Evolutionary conservation across 768 basidiomycete genomes (phyloP).

Genomic region (Agaricus blazei): DNA sequence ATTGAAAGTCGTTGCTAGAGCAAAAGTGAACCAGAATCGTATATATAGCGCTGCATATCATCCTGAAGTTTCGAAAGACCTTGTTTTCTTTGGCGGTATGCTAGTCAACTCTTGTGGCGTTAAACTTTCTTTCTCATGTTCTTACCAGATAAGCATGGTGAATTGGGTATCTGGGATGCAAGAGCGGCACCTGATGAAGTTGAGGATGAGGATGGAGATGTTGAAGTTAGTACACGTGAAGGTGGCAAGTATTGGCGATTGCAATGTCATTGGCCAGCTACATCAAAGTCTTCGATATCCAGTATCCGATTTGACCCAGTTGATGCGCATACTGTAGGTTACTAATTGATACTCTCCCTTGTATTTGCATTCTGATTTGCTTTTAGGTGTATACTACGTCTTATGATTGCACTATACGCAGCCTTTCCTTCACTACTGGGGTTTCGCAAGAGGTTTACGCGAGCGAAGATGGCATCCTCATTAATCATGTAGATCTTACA

Average conservation of each 20-base stretch:
- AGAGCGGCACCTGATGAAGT: conserved; percentile 62
- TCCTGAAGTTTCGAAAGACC: conserved; percentile 72
- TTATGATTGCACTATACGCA: conserved; percentile 77
- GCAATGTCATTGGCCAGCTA: conserved; percentile 82
- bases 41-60: conserved; percentile 80
- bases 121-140: not conserved
- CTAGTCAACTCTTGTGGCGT: not conserved
- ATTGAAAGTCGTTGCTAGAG: conserved; percentile 66
- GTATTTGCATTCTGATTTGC: conserved; percentile 1
- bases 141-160: conserved; percentile 70
- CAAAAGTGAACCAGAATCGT: conserved; percentile 73
- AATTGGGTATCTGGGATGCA: conserved; percentile 85
- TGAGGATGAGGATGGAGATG: conserved; percentile 59
- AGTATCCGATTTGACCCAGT: conserved; percentile 73
- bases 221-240: conserved; percentile 37
- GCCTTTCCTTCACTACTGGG: conserved; percentile 67
- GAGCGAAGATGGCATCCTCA: conserved; percentile 48
- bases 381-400: conserved; percentile 72
- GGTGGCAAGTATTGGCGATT: conserved; percentile 78
- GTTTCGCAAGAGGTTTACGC: conserved; percentile 66
- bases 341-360: not conserved
- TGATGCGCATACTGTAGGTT: conserved; percentile 63
- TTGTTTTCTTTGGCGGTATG: conserved; percentile 83
- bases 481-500: conserved; percentile 67
- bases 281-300: conserved; percentile 74